These are phyloP conservation scores for Aphanomyces stellatus DNA, from an alignment of 352 stramenopile genomes.

Conservation along the genomic window DNA sequence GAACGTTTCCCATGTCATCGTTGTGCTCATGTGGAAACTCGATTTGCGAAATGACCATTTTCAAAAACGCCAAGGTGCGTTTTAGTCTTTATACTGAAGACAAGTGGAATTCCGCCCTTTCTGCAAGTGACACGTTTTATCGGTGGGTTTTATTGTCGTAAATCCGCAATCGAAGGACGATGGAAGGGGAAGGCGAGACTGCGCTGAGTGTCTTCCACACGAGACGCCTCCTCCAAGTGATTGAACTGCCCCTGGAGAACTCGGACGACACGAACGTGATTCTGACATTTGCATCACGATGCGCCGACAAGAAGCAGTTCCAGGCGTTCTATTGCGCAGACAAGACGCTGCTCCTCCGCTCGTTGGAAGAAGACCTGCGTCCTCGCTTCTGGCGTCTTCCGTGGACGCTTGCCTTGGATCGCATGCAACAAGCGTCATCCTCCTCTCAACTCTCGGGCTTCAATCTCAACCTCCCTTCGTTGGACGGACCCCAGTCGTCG, in stretches of 20 bases:
- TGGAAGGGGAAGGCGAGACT: neutral
- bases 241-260: constrained; percentile 18
- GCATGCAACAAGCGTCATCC: neutral
- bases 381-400: constrained; percentile 39
- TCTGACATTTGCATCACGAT: constrained; percentile 13
- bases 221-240: constrained; percentile 13
- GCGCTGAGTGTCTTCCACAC: constrained; percentile 17
- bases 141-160: neutral
- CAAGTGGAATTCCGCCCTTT: neutral
- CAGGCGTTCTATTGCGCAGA: constrained; percentile 20
- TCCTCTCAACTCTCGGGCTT: neutral
- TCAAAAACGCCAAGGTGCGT: neutral
- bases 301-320: constrained; percentile 18
- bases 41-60: neutral
- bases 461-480: neutral
- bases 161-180: no score
- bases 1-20: constrained; percentile 49
- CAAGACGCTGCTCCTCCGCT: constrained; percentile 45
- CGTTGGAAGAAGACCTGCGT: constrained; percentile 62
- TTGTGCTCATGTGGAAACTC: constrained; percentile 5
- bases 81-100: neutral
- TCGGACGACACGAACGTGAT: constrained; percentile 20
- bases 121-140: neutral
- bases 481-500: neutral
- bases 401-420: constrained; percentile 48